Conservation (phyloP, 805 yeast species). For the Lipomyces spencermartinsiae region DNA sequence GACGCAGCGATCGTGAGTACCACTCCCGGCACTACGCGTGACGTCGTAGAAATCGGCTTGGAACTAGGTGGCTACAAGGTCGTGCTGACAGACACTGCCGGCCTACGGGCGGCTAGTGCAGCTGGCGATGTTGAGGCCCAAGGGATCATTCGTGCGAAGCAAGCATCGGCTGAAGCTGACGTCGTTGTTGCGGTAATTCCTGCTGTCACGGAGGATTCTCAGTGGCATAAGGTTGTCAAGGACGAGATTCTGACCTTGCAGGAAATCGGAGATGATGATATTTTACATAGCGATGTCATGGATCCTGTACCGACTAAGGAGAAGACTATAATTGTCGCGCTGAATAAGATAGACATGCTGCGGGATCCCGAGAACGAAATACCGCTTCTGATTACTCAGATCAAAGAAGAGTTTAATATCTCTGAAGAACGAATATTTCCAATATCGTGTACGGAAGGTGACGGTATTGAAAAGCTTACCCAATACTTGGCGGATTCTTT, state of each 20-base stretch:
- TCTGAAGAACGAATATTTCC: slow-evolving; percentile 35
- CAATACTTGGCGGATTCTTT: slow-evolving; percentile 54
- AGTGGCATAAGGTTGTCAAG: slow-evolving; percentile 23
- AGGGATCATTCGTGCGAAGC: slow-evolving; percentile 81
- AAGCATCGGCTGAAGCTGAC: slow-evolving; percentile 66
- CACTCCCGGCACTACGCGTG: slow-evolving; percentile 94
- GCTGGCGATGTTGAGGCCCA: slow-evolving; percentile 63
- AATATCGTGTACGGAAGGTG: slow-evolving; percentile 66
- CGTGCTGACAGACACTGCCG: slow-evolving; percentile 91
- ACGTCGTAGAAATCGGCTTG: slow-evolving; percentile 77
- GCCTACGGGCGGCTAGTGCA: slow-evolving; percentile 60
- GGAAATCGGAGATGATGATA: slow-evolving; percentile 18
- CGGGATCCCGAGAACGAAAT: neutral
- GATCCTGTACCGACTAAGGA: neutral
- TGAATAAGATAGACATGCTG: slow-evolving; percentile 46
- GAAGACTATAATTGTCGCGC: slow-evolving; percentile 42
- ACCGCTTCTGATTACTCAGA: neutral
- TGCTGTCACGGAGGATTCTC: slow-evolving; percentile 25
- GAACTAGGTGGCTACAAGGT: slow-evolving; percentile 86
- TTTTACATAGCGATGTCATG: neutral
- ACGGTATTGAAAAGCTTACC: slow-evolving; percentile 62
- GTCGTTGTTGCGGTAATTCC: slow-evolving; percentile 71
- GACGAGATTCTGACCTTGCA: slow-evolving; percentile 20
- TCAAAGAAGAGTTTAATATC: slow-evolving; percentile 34
- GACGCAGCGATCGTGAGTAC: slow-evolving; percentile 91